Percentiles rank a stretch among this genome's conserved stretches.
Conservation (phyloP, 345 rosid genomes). For the Euphorbia peplus region DNA sequence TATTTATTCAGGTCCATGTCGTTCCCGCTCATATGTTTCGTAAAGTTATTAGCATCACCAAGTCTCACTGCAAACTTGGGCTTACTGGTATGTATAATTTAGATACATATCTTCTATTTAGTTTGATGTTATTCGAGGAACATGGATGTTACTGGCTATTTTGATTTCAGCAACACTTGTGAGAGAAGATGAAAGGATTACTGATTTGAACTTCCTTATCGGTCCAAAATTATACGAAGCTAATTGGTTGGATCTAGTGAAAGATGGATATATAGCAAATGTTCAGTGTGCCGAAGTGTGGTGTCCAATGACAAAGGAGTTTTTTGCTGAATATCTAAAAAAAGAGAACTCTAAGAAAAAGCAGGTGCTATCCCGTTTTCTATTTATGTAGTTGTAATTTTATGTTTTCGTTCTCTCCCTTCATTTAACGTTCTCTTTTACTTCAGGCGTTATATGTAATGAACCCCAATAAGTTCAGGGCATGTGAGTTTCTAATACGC, state of each 20-base stretch:
- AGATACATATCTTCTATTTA: neutral
- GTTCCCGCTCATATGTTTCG: conserved; percentile 99
- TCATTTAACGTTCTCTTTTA: conserved; percentile 7
- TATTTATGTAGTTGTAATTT: neutral
- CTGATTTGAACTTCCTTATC: conserved; percentile 96
- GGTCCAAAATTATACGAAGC: conserved; percentile 99
- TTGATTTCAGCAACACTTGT: conserved; percentile 82
- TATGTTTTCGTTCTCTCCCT: neutral
- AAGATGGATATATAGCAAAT: conserved; percentile 97
- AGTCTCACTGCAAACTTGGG: conserved; percentile 99
- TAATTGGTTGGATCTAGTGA: conserved; percentile 97
- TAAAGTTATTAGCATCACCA: conserved; percentile 92
- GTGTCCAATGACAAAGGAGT: conserved; percentile 99
- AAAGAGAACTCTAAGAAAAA: conserved; percentile 93
- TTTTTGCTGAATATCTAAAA: conserved; percentile 90
- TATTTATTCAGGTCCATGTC: conserved; percentile 70
- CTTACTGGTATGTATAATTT: conserved; percentile 63
- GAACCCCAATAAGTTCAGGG: conserved; percentile 98
- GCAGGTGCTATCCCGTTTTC: conserved; percentile 49
- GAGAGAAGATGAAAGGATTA: conserved; percentile 97
- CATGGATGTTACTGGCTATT: conserved; percentile 14
- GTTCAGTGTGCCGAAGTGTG: conserved; percentile 99
- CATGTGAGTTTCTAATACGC: conserved; percentile 87
- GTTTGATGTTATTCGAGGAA: conserved; percentile 7
- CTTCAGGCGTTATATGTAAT: conserved; percentile 93